phyloP scores from a whole-genome alignment of 306 rosid species.

The Biancaea sappan region DNA sequence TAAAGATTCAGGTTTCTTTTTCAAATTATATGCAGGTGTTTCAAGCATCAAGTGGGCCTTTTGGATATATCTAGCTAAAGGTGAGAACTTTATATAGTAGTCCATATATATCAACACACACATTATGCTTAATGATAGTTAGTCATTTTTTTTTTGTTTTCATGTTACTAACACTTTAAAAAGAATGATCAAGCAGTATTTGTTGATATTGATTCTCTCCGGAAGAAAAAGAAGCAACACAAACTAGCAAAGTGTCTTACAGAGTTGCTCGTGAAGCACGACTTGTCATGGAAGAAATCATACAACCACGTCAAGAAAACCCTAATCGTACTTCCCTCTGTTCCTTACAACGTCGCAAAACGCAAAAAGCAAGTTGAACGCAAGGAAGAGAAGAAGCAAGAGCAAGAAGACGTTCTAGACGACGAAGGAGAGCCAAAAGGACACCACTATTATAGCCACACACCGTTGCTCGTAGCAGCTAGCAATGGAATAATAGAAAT shows the following conservation, averaged over 20 bases:
- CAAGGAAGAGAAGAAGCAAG: background rate
- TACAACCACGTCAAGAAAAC: too few species aligned
- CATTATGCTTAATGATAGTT: too few species aligned
- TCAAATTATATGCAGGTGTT: slow-evolving; percentile 37
- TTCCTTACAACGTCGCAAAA: background rate
- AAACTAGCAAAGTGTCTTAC: background rate
- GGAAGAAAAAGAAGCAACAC: background rate
- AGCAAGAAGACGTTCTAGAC: rapidly evolving
- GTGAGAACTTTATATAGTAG: too few species aligned
- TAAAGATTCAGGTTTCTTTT: too few species aligned
- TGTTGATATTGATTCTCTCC: background rate
- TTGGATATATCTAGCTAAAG: slow-evolving; percentile 26
- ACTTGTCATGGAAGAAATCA: slow-evolving; percentile 27
- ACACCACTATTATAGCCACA: background rate
- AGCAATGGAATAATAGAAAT: slow-evolving; percentile 38
- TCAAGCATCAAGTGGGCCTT: slow-evolving; percentile 25
- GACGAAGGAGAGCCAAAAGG: background rate
- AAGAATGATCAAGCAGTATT: background rate
- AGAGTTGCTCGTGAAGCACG: background rate
- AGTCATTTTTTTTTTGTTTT: too few species aligned
- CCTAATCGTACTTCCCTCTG: too few species aligned
- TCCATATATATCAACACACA: too few species aligned
- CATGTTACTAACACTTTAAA: too few species aligned
- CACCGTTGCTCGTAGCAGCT: slow-evolving; percentile 39
- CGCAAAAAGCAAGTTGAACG: too few species aligned